phyloP scores from a whole-genome alignment of 2,329 filamentous ascomycete genomes.

The Fusarium gaditjirri region DNA sequence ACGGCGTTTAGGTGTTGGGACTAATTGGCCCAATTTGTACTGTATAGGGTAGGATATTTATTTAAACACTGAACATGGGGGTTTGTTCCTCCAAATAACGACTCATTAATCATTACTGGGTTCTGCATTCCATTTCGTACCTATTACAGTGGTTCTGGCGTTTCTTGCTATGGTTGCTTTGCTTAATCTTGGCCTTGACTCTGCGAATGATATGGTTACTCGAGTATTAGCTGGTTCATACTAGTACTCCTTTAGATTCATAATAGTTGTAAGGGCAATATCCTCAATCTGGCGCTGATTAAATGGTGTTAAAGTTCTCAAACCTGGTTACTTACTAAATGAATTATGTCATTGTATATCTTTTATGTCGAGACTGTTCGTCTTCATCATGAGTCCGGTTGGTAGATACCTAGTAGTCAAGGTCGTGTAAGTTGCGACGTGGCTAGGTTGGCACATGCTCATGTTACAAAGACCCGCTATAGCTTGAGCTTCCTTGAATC shows the following conservation, averaged over 20 bases:
- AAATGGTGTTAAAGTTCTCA: neutral
- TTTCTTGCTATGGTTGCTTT: neutral
- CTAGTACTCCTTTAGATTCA: neutral
- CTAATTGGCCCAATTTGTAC: neutral
- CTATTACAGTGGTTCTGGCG: accelerated
- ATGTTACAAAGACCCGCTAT: slow-evolving; percentile 41
- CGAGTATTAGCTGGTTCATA: too few relatives aligned
- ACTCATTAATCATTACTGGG: neutral
- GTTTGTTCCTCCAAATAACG: neutral
- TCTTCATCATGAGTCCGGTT: neutral
- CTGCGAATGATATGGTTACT: neutral
- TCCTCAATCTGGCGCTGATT: neutral
- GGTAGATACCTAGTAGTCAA: neutral
- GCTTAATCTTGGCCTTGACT: neutral
- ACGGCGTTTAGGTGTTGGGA: slow-evolving; percentile 16
- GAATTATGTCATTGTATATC: too few relatives aligned
- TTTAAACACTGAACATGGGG: neutral
- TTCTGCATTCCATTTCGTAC: neutral
- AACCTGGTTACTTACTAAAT: too few relatives aligned
- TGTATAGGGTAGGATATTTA: slow-evolving; percentile 27
- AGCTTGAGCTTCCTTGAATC: slow-evolving; percentile 34
- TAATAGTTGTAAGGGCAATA: neutral
- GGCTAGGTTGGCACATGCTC: slow-evolving; percentile 40
- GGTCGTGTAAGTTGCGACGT: slow-evolving; percentile 27
- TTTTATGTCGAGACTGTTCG: neutral